Conservation (phyloP, 2,329 filamentous ascomycete species). For the Colletotrichum sansevieriae region DNA sequence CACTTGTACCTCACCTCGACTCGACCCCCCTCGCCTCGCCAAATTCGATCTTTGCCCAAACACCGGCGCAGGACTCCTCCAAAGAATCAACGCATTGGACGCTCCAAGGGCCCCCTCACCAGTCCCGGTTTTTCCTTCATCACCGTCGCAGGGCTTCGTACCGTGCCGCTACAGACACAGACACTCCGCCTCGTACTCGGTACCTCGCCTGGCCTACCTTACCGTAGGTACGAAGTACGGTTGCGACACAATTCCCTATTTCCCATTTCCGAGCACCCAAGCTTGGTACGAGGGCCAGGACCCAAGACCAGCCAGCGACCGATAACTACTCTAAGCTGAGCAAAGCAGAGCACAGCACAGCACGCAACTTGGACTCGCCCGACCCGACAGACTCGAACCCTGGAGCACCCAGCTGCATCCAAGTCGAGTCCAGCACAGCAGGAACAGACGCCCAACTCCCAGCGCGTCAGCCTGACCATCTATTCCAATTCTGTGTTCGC, state of each 20-base stretch:
- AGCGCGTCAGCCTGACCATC: constrained; percentile 4
- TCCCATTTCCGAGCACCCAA: constrained; percentile 1
- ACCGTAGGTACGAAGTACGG: too few relatives aligned
- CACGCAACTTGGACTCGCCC: too few relatives aligned
- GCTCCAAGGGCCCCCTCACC: constrained; percentile 7
- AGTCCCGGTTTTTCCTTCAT: not conserved
- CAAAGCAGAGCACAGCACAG: not conserved
- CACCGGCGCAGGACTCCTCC: not conserved
- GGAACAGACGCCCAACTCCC: not conserved
- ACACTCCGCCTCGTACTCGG: not conserved
- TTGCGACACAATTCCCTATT: not conserved
- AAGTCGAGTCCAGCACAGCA: not conserved
- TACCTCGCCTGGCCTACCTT: not conserved
- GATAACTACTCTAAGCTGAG: not conserved
- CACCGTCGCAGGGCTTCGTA: not conserved
- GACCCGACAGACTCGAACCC: not conserved
- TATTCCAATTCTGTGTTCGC: not conserved
- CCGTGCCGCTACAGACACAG: not conserved
- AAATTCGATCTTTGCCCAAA: not conserved
- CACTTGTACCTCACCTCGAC: too few relatives aligned
- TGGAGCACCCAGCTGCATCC: too few relatives aligned
- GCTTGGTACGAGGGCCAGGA: not conserved
- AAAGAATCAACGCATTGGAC: constrained; percentile 10
- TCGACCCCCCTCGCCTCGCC: too few relatives aligned
- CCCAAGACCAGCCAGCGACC: constrained; percentile 1